Percentiles rank a stretch among this genome's conserved stretches.
Evolutionary conservation across 2,329 filamentous ascomycete species (phyloP).

Genomic region (Ceratocystis cacaofunesta): DNA sequence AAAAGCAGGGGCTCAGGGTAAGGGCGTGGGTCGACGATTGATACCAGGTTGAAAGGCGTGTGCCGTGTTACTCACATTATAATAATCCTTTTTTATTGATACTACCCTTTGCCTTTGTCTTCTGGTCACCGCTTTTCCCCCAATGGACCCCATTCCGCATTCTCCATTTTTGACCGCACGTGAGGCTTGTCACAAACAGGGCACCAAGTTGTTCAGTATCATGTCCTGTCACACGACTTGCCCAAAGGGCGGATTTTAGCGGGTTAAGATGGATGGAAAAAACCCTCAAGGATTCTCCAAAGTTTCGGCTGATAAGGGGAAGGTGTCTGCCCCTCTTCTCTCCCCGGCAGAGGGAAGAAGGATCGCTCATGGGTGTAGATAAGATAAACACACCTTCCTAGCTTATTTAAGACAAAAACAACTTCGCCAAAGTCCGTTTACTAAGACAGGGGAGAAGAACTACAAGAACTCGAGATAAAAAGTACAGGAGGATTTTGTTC

Average conservation of each 20-base stretch:
- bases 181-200: neutral
- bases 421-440: neutral
- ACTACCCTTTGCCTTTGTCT: neutral
- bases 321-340: neutral
- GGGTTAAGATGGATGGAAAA: neutral
- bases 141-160: neutral
- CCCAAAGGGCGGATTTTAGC: neutral
- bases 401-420: neutral
- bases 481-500: neutral
- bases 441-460: neutral
- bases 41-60: neutral
- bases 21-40: neutral
- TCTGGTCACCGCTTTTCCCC: neutral
- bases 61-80: neutral
- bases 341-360: neutral
- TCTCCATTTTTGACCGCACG: neutral
- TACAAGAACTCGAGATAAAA: neutral
- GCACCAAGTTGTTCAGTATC: neutral
- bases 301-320: slow-evolving; percentile 2
- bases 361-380: neutral
- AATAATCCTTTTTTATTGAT: neutral
- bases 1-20: neutral
- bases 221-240: slow-evolving; percentile 1
- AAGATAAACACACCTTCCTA: neutral
- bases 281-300: neutral